phyloP scores from a whole-genome alignment of 768 basidiomycete genomes.

The Termitomyces sp. region DNA sequence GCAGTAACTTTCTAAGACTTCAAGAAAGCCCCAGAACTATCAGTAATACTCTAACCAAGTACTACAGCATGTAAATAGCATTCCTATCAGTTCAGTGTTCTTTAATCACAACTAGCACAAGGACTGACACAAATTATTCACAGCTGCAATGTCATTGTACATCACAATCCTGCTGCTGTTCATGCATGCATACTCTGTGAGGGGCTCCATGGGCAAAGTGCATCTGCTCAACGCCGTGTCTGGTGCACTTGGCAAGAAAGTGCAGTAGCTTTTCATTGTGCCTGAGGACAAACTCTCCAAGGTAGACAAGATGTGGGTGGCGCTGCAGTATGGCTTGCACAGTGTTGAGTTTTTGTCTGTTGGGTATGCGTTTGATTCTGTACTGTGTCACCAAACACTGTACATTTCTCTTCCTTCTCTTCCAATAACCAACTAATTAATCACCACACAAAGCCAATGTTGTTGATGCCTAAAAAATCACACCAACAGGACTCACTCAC shows the following conservation, averaged over 20 bases:
- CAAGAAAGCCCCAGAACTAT: too few species aligned
- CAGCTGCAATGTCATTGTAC: conserved; percentile 49
- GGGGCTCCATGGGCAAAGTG: conserved; percentile 46
- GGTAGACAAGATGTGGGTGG: conserved; percentile 45
- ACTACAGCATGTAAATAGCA: too few species aligned
- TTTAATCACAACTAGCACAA: background rate
- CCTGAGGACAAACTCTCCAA: conserved; percentile 31
- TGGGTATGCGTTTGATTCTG: conserved; percentile 36
- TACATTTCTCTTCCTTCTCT: conserved; percentile 24
- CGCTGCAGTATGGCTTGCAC: conserved; percentile 48
- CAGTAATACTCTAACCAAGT: too few species aligned
- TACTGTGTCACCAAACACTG: conserved; percentile 51
- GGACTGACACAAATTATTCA: too few species aligned
- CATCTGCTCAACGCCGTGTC: conserved; percentile 29
- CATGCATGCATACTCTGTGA: conserved; percentile 41
- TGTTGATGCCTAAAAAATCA: conserved; percentile 38
- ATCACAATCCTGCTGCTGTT: conserved; percentile 42
- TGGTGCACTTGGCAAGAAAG: conserved; percentile 34
- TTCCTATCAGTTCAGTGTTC: conserved; percentile 29
- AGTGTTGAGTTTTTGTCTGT: conserved; percentile 39
- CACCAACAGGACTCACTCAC: conserved; percentile 20
- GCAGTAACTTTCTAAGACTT: too few species aligned
- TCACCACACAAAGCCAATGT: conserved; percentile 30
- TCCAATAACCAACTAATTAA: background rate
- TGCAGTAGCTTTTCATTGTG: conserved; percentile 43